Percentiles rank a stretch among this genome's conserved stretches.
These are phyloP conservation scores for Pezicula radicicola DNA, from an alignment of 2,329 filamentous ascomycete species.

Conservation along the genomic window DNA sequence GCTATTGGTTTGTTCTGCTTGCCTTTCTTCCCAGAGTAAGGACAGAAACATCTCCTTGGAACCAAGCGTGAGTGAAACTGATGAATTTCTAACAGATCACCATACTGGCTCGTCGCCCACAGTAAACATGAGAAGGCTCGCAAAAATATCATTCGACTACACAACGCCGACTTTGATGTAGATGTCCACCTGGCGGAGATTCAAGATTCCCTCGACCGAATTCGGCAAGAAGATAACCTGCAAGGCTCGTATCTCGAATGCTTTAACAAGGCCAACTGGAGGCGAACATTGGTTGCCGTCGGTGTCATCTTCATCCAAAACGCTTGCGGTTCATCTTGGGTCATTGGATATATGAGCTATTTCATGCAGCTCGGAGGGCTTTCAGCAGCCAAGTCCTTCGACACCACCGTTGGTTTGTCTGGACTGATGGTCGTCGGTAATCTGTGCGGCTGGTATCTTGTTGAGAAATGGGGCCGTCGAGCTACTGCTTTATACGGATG, in stretches of 20 bases:
- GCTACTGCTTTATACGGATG: background rate
- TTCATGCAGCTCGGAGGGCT: constrained; percentile 1
- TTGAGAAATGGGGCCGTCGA: constrained; percentile 31
- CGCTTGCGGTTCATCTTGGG: constrained; percentile 21
- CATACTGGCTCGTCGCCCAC: constrained; percentile 31
- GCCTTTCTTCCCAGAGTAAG: constrained; percentile 30
- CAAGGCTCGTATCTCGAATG: constrained; percentile 15
- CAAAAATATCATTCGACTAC: constrained; percentile 27
- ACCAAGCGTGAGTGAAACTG: background rate
- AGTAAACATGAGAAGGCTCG: constrained; percentile 26
- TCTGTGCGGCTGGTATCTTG: constrained; percentile 23
- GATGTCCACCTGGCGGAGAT: constrained; percentile 30
- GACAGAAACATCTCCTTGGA: background rate
- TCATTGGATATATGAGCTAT: constrained; percentile 21
- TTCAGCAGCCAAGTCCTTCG: constrained; percentile 11
- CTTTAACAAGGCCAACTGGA: constrained; percentile 4
- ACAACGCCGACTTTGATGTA: constrained; percentile 24
- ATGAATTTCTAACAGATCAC: constrained; percentile 7
- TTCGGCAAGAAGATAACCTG: constrained; percentile 19
- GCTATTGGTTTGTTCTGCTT: constrained; percentile 23
- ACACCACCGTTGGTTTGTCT: constrained; percentile 19
- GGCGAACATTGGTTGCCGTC: constrained; percentile 17
- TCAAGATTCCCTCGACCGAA: constrained; percentile 20
- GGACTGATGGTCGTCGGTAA: constrained; percentile 23
- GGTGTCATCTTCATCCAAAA: constrained; percentile 25